Base-by-base conservation (phyloP, 805 yeast genomes). In the Lipomyces kockii region DNA sequence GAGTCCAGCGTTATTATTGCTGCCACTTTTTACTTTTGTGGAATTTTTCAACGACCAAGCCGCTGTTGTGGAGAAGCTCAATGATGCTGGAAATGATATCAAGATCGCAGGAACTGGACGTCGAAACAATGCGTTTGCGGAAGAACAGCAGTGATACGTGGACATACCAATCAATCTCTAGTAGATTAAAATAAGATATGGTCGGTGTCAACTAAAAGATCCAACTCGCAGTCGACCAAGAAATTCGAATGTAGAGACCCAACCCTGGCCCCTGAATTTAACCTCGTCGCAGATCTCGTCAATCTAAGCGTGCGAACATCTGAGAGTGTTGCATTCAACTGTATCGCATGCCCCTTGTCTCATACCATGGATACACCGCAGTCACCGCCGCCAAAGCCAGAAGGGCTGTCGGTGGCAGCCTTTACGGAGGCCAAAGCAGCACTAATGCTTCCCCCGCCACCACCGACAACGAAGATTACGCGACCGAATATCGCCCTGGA, bases 401-500 rank as follows among this genome's bases (percentile, higher is more conserved):
- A 43, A 11, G 49, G 29, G 2, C 29, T 35, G n/a, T 34, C 59
- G 43, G 59, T 56, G 11, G 43, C 59, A 34, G 39, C 37, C 7
- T 43, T 63, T 25, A 34, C 43, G 20, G 57, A 46, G 22, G 51
- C 25, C 2, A 25, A 46, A 54, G 60, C 60, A 2, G 51, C 49
- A 32, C 46, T 66, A 58, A 49, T 59, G 62, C 59, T 58, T 43
- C 60, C 71, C 17, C 67, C 63, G 52, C 67, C 71, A 22, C 69
- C 62, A 25, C 56, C 63, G 14, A 54, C 43, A 7, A 46, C 58
- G 25, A 49, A 54, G 52, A 63, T 55, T 25, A 17, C 49, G 34
- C 64, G 69, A 17, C 64, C 74, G n/a, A 53, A 52, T 11, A 62
- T 54, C 9, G 65, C 69, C 6, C 60, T 76, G 9, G 77, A 75